These are phyloP conservation scores for Aureobasidium subglaciale DNA, from an alignment of 2,329 filamentous ascomycete genomes.

Conservation along the genomic window DNA sequence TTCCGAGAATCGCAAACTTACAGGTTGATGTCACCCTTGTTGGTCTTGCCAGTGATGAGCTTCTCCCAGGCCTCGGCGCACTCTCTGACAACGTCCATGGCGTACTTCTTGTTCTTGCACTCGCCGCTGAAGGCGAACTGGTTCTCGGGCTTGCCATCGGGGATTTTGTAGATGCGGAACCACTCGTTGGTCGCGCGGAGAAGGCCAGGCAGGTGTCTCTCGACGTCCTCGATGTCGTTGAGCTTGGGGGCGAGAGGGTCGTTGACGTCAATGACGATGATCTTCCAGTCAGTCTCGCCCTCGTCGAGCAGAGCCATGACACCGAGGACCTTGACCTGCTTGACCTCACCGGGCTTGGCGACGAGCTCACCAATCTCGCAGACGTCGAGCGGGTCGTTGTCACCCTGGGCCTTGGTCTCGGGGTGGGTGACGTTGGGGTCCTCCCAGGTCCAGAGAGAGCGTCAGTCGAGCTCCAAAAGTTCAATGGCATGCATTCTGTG, in stretches of 20 bases:
- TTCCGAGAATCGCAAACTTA: constrained; percentile 46
- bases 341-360: constrained; percentile 90
- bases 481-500: neutral
- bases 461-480: constrained; percentile 11
- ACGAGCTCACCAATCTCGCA: constrained; percentile 99
- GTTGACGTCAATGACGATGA: constrained; percentile 98
- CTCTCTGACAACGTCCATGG: constrained; percentile 90
- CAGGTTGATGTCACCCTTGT: constrained; percentile 70
- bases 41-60: constrained; percentile 84
- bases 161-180: constrained; percentile 99
- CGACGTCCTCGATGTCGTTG: constrained; percentile 97
- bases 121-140: constrained; percentile 99
- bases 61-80: constrained; percentile 96
- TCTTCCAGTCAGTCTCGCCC: constrained; percentile 99
- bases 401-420: constrained; percentile 99
- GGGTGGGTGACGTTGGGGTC: constrained; percentile 93
- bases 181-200: constrained; percentile 98
- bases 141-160: constrained; percentile 99
- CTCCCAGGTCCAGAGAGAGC: constrained; percentile 76
- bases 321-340: constrained; percentile 99
- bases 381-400: constrained; percentile 98
- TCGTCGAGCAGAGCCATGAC: constrained; percentile 99
- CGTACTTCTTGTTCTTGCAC: constrained; percentile 99
- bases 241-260: constrained; percentile 94
- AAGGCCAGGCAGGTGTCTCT: constrained; percentile 94